phyloP scores from a whole-genome alignment of 2,329 filamentous ascomycete species.

The Trichoderma semiorbis region DNA sequence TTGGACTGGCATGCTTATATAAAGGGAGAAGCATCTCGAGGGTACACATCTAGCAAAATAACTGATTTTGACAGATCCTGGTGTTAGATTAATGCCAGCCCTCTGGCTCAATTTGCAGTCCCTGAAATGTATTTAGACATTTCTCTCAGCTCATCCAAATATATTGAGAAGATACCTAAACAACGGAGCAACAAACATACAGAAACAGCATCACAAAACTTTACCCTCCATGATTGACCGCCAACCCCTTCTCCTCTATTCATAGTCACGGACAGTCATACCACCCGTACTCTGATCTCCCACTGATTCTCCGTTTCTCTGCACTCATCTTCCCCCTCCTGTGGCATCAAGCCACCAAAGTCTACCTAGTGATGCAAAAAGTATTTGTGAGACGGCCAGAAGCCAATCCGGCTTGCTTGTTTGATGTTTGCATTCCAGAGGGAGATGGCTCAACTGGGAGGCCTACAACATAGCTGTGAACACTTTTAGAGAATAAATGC shows the following conservation, averaged over 20 bases:
- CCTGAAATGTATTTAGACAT: no score
- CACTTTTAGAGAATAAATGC: not conserved
- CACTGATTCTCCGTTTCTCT: not conserved
- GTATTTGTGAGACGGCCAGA: not conserved
- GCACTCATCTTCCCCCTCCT: not conserved
- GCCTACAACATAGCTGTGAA: not conserved
- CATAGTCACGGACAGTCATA: not conserved
- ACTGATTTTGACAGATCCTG: no score
- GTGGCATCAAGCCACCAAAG: not conserved
- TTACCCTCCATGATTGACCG: not conserved
- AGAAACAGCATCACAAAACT: not conserved
- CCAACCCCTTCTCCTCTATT: not conserved
- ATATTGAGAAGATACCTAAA: no score
- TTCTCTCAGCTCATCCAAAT: no score
- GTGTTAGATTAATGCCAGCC: no score
- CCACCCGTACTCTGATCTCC: not conserved
- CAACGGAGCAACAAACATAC: not conserved
- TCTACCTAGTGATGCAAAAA: not conserved
- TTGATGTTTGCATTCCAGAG: not conserved
- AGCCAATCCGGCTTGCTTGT: not conserved
- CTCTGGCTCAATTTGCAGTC: no score
- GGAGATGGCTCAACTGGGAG: not conserved
- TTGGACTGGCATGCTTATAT: no score
- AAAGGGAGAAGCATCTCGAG: no score
- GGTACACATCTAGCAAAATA: no score